A percentile compares a stretch with the other conserved stretches of the same genome.
Evolutionary conservation across 495 filamentous ascomycete species (phyloP).

Genomic region (Jackrogersella multiformis): DNA sequence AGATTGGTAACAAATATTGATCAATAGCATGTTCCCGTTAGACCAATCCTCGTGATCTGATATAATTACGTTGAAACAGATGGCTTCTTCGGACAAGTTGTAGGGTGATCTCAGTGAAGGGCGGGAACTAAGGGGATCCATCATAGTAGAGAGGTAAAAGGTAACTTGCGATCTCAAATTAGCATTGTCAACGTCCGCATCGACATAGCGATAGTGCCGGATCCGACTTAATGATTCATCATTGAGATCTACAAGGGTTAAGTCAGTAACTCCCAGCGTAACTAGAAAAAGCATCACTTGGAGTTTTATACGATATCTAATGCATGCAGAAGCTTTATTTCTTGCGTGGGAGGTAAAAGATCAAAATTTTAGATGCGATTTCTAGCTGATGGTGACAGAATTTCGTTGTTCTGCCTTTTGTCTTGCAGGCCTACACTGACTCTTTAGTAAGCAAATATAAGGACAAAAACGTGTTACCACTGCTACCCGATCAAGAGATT

Average conservation of each 20-base stretch:
- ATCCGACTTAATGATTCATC: slow-evolving; percentile 31
- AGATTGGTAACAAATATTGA: background rate
- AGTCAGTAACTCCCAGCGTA: background rate
- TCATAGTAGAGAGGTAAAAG: background rate
- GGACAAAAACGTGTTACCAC: no score
- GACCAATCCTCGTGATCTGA: background rate
- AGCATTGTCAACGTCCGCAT: slow-evolving; percentile 1
- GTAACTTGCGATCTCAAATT: slow-evolving; percentile 1
- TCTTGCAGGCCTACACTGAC: no score
- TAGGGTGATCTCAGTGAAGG: background rate
- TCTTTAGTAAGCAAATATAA: no score
- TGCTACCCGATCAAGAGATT: no score
- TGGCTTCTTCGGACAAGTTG: background rate
- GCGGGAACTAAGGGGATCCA: background rate
- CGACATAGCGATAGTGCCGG: slow-evolving; percentile 1
- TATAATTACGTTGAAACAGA: background rate
- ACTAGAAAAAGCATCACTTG: background rate
- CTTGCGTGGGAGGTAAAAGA: background rate
- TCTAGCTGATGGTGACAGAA: no score
- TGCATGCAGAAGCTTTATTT: background rate
- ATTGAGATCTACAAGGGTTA: background rate
- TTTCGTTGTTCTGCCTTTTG: no score
- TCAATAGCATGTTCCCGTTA: background rate
- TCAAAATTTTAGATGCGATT: background rate
- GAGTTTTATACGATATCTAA: no score